phyloP scores from a whole-genome alignment of 805 yeast species.

The Nakazawaea ernobii region DNA sequence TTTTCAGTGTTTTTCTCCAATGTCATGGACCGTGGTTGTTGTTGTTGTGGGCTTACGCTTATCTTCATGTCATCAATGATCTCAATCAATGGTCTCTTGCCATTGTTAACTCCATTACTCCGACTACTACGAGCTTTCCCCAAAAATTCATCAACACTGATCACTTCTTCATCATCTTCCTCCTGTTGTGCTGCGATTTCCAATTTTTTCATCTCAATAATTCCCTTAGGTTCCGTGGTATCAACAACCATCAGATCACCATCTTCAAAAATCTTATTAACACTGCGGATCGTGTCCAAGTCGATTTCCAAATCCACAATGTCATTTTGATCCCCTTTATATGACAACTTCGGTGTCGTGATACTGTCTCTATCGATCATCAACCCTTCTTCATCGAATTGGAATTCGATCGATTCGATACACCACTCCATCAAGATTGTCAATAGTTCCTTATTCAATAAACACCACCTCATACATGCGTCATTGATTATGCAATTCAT shows the following conservation, averaged over 20 bases:
- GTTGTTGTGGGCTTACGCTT: not conserved
- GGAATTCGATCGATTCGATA: constrained; percentile 67
- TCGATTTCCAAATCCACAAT: constrained; percentile 42
- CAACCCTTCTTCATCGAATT: constrained; percentile 30
- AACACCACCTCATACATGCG: constrained; percentile 56
- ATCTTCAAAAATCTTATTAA: constrained; percentile 26
- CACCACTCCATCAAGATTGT: constrained; percentile 78
- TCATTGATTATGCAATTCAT: constrained; percentile 77
- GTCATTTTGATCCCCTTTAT: constrained; percentile 55
- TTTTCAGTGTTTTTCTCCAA: not conserved
- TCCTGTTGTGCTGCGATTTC: constrained; percentile 9
- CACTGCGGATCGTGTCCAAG: constrained; percentile 27
- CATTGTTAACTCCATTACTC: not conserved
- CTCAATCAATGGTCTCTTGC: constrained; percentile 43
- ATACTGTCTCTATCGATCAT: constrained; percentile 55
- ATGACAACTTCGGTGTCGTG: constrained; percentile 62
- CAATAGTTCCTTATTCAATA: constrained; percentile 50
- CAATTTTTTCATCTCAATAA: constrained; percentile 14
- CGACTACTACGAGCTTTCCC: too few species aligned
- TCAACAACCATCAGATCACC: constrained; percentile 39
- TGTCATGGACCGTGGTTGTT: too few species aligned
- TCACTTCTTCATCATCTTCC: constrained; percentile 12
- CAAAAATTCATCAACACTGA: constrained; percentile 3
- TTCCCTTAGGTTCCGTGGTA: constrained; percentile 25
- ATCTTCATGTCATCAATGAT: constrained; percentile 37